Evolutionary conservation across 2,329 filamentous ascomycete species (phyloP).

Genomic region (Phialocephala sp.): DNA sequence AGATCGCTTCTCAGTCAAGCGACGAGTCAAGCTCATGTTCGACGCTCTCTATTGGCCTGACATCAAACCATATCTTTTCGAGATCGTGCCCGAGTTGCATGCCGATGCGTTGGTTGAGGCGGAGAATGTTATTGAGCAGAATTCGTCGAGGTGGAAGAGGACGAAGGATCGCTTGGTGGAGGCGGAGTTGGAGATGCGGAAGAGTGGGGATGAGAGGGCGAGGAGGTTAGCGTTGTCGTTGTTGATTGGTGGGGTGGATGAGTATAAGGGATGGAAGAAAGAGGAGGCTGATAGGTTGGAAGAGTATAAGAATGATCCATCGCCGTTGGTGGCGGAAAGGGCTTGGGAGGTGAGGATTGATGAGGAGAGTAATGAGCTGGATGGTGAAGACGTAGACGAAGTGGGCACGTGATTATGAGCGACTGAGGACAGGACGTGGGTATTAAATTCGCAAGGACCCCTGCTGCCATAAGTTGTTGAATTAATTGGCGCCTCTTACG

Average conservation of each 20-base stretch:
- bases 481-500: no score
- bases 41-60: constrained; percentile 15
- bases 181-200: constrained; percentile 15
- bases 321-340: constrained; percentile 18
- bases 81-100: constrained; percentile 21
- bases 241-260: constrained; percentile 16
- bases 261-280: constrained; percentile 15
- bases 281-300: constrained; percentile 16
- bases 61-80: constrained; percentile 12
- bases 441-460: no score
- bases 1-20: constrained; percentile 16
- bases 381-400: constrained; percentile 10
- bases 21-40: constrained; percentile 22
- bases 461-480: no score
- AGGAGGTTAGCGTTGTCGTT: constrained; percentile 22
- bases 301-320: constrained; percentile 16
- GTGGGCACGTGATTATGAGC: not conserved
- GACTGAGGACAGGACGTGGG: no score
- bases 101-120: constrained; percentile 20
- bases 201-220: constrained; percentile 21
- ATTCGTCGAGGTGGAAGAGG: constrained; percentile 12
- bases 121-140: constrained; percentile 4
- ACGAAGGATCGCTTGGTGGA: constrained; percentile 18
- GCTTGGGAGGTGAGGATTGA: constrained; percentile 19
- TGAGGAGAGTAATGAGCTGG: constrained; percentile 10